phyloP scores from a whole-genome alignment of 2,329 filamentous ascomycete species.

The Sporothrix pallida region DNA sequence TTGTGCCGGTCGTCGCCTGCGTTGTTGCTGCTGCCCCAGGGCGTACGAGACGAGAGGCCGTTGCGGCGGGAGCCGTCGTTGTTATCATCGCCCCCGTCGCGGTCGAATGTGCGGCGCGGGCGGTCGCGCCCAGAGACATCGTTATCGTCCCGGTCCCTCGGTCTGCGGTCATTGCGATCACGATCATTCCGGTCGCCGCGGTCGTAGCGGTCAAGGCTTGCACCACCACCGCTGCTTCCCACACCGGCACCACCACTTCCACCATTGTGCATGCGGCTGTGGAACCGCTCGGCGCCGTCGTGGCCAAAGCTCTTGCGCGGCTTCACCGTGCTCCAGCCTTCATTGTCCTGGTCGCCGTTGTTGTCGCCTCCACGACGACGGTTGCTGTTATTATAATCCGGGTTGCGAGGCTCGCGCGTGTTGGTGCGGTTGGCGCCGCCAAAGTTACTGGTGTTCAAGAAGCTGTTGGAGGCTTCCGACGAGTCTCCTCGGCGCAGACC shows the following conservation, averaged over 20 bases:
- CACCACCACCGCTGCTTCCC: conserved; percentile 38
- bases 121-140: conserved; percentile 44
- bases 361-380: conserved; percentile 53
- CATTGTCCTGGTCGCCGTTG: conserved; percentile 65
- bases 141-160: conserved; percentile 55
- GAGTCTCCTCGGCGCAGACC: conserved; percentile 55
- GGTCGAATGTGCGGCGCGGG: conserved; percentile 42
- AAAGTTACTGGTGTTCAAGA: conserved; percentile 46
- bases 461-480: conserved; percentile 8
- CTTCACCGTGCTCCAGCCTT: conserved; percentile 77
- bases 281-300: conserved; percentile 74
- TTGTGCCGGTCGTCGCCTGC: conserved; percentile 44
- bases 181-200: conserved; percentile 46
- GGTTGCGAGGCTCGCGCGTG: conserved; percentile 54
- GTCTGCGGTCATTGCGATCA: conserved; percentile 52
- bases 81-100: conserved; percentile 51
- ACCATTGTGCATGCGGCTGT: conserved; percentile 66
- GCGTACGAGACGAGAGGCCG: conserved; percentile 63
- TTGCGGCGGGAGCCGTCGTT: conserved; percentile 66
- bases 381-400: conserved; percentile 44
- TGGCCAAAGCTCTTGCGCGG: conserved; percentile 75
- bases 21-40: conserved; percentile 64
- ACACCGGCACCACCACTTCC: conserved; percentile 55
- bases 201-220: conserved; percentile 60
- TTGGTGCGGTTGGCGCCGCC: conserved; percentile 52